A percentile compares a stretch with the other conserved stretches of the same genome.
Evolutionary conservation across 2,329 filamentous ascomycete species (phyloP).

Genomic region (Trichoderma sp.): DNA sequence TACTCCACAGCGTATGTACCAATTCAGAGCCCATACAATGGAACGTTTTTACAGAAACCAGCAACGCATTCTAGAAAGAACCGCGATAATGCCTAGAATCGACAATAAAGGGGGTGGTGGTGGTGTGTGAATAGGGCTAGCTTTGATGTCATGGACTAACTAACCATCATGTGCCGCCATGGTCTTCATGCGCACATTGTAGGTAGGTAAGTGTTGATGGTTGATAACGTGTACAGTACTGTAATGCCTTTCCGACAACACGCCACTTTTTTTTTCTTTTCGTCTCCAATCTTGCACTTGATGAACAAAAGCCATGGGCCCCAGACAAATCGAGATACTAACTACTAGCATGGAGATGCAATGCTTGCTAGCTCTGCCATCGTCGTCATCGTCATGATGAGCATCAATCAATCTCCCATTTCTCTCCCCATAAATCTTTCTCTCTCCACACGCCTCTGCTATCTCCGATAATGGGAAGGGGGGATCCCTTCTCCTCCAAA

Average conservation of each 20-base stretch:
- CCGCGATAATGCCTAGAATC: not conserved
- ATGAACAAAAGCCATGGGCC: too few relatives aligned
- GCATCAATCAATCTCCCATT: not conserved
- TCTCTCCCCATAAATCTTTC: slow-evolving; percentile 4
- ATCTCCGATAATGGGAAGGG: not conserved
- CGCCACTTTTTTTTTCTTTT: too few relatives aligned
- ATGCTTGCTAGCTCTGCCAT: too few relatives aligned
- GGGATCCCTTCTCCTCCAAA: not conserved
- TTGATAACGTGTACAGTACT: too few relatives aligned
- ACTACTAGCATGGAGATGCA: not conserved
- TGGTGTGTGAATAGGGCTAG: too few relatives aligned
- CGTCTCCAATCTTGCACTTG: too few relatives aligned
- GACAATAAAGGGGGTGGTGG: not conserved
- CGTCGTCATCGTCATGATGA: too few relatives aligned
- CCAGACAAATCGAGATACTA: not conserved
- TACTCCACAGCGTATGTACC: too few relatives aligned
- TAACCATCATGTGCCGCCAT: slow-evolving; percentile 13
- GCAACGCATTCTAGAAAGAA: not conserved
- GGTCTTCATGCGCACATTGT: not conserved
- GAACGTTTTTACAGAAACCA: too few relatives aligned
- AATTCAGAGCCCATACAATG: too few relatives aligned
- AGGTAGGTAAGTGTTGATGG: too few relatives aligned
- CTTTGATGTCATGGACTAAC: slow-evolving; percentile 20
- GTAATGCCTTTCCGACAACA: too few relatives aligned
- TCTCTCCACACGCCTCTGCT: not conserved